These are phyloP conservation scores for Lippia alba DNA, from an alignment of 305 asterid species.

Conservation along the genomic window DNA sequence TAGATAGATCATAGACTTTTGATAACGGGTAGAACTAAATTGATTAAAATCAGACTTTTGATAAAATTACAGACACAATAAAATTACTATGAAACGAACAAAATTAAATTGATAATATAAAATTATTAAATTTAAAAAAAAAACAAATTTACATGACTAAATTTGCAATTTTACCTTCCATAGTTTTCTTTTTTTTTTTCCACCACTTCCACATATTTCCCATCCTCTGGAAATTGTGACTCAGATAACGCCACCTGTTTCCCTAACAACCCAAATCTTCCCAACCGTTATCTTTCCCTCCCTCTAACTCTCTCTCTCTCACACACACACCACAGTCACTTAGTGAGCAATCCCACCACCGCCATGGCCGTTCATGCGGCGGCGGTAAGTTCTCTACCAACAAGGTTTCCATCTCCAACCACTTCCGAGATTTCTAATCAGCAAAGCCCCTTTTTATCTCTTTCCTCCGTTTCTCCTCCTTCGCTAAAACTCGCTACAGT, in stretches of 20 bases:
- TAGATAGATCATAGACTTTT: too few species aligned
- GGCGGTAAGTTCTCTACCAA: conserved; percentile 42
- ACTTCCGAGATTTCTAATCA: conserved; percentile 26
- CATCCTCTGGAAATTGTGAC: neutral
- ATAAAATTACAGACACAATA: too few species aligned
- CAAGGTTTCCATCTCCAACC: conserved; percentile 31
- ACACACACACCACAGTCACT: conserved; percentile 14
- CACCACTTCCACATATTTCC: neutral
- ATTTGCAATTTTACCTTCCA: too few species aligned
- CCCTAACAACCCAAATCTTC: conserved; percentile 46
- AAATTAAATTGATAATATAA: too few species aligned
- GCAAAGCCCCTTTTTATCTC: conserved; percentile 37
- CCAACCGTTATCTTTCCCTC: conserved; percentile 68
- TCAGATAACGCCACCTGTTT: conserved; percentile 20
- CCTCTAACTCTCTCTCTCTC: conserved; percentile 30
- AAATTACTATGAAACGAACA: too few species aligned
- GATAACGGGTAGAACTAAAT: too few species aligned
- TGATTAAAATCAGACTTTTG: too few species aligned
- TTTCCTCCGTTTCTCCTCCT: conserved; percentile 25
- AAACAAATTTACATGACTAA: too few species aligned
- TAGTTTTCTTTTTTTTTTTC: too few species aligned
- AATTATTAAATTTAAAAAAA: too few species aligned
- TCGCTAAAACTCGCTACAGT: conserved; percentile 27
- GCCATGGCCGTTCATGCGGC: conserved; percentile 60
- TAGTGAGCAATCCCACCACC: conserved; percentile 31